Evolutionary conservation across 306 rosid species (phyloP).

Genomic region (Chamaecrista fasciculata): DNA sequence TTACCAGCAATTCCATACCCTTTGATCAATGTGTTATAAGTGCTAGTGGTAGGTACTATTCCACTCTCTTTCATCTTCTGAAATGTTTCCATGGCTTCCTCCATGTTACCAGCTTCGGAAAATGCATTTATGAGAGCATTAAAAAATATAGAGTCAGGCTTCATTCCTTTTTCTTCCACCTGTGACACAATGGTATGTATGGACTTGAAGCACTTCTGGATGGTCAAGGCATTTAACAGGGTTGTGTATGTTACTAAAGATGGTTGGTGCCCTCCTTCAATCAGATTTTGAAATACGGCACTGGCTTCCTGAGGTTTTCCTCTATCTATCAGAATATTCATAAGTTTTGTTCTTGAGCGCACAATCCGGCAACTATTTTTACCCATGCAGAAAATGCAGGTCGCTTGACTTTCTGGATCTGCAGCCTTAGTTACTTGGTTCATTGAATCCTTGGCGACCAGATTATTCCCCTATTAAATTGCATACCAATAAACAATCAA

Average conservation of each 20-base stretch:
- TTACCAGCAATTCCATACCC: conserved; percentile 67
- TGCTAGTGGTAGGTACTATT: conserved; percentile 46
- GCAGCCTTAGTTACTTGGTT: conserved; percentile 28
- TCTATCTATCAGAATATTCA: conserved; percentile 55
- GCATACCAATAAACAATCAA: conserved; percentile 16
- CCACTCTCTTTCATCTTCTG: conserved; percentile 66
- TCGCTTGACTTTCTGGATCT: conserved; percentile 31
- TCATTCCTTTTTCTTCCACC: conserved; percentile 58
- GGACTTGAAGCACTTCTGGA: conserved; percentile 52
- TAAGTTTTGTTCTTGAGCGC: conserved; percentile 52
- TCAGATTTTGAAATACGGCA: conserved; percentile 46
- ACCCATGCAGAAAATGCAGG: conserved; percentile 47
- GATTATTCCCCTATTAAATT: conserved; percentile 37
- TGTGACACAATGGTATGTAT: conserved; percentile 48
- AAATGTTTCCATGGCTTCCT: conserved; percentile 56
- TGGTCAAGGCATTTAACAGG: conserved; percentile 54
- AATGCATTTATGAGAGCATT: conserved; percentile 67
- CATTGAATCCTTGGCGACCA: conserved; percentile 31
- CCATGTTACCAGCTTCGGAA: conserved; percentile 62
- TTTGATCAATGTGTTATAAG: conserved; percentile 64
- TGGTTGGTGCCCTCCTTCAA: conserved; percentile 60
- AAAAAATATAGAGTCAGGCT: conserved; percentile 61
- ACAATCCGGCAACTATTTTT: conserved; percentile 47
- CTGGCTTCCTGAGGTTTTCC: conserved; percentile 56
- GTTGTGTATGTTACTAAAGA: conserved; percentile 64